A percentile compares a stretch with the other conserved stretches of the same genome.
Evolutionary conservation across 257 asterid genomes (phyloP).

Genomic region (Rehmannia glutinosa): DNA sequence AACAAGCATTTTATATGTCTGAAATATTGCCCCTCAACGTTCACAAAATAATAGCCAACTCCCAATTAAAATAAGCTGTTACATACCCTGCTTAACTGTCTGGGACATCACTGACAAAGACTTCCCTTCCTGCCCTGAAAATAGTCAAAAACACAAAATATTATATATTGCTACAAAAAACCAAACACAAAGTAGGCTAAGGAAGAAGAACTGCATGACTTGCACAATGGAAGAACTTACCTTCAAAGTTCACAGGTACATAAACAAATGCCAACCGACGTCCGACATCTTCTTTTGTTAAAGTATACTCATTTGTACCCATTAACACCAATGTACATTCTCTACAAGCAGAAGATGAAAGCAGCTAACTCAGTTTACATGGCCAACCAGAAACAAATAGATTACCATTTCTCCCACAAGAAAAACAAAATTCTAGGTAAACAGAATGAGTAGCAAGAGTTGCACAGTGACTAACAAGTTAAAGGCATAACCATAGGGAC

Average conservation of each 20-base stretch:
- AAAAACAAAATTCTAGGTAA: neutral
- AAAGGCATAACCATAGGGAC: neutral
- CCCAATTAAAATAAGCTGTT: neutral
- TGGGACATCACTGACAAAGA: constrained; percentile 61
- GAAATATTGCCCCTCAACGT: neutral
- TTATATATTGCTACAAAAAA: constrained; percentile 5
- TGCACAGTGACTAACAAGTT: no score
- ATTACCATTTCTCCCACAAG: neutral
- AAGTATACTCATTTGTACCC: constrained; percentile 74
- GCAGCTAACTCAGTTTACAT: constrained; percentile 12
- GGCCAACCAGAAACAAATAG: constrained; percentile 1
- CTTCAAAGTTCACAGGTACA: constrained; percentile 88
- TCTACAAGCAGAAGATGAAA: constrained; percentile 37
- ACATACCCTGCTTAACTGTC: constrained; percentile 67
- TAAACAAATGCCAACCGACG: constrained; percentile 65
- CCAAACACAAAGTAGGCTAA: constrained; percentile 7
- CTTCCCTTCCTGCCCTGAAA: constrained; percentile 90
- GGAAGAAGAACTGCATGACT: constrained; percentile 9
- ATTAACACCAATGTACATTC: constrained; percentile 52
- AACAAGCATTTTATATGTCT: neutral
- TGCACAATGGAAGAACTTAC: constrained; percentile 32
- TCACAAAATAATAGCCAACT: constrained; percentile 6
- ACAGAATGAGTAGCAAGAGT: neutral
- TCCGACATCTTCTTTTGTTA: constrained; percentile 80
- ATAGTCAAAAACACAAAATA: constrained; percentile 10